phyloP scores from a whole-genome alignment of 1,139 yeast genomes.

The Suhomyces bolitotheri region DNA sequence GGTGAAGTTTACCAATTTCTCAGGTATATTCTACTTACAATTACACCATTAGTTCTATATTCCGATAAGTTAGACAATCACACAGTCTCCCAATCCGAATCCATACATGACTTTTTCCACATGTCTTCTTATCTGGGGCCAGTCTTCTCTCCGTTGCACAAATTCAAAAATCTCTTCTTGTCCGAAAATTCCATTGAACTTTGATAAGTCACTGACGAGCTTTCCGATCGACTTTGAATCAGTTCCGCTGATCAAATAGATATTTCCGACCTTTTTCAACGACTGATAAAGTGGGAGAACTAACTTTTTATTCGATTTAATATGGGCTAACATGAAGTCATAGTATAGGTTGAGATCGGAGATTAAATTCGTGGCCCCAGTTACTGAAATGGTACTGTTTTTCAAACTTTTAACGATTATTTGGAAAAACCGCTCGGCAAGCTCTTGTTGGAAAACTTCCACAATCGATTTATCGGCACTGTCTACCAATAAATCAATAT shows the following conservation, averaged over 20 bases:
- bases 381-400: conserved; percentile 67
- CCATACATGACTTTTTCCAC: conserved; percentile 98
- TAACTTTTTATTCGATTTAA: conserved; percentile 61
- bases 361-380: conserved; percentile 79
- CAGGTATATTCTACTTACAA: too few species aligned
- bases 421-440: conserved; percentile 83
- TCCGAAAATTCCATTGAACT: conserved; percentile 85
- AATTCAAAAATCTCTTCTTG: conserved; percentile 94
- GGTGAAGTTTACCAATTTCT: too few species aligned
- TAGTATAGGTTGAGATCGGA: conserved; percentile 76
- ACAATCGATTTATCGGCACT: conserved; percentile 85
- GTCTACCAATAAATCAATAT: conserved; percentile 72
- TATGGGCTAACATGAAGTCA: conserved; percentile 60
- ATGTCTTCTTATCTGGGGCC: conserved; percentile 71
- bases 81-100: conserved; percentile 69
- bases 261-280: conserved; percentile 78
- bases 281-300: conserved; percentile 79
- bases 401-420: conserved; percentile 71
- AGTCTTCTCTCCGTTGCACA: conserved; percentile 84
- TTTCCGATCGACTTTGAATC: conserved; percentile 84
- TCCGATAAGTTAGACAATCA: conserved; percentile 44
- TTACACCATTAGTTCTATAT: too few species aligned
- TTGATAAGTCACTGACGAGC: conserved; percentile 76
- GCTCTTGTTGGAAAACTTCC: conserved; percentile 92
- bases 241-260: conserved; percentile 73